Conservation (phyloP, 2,329 filamentous ascomycete species). For the Rachicladosporium sp. region DNA sequence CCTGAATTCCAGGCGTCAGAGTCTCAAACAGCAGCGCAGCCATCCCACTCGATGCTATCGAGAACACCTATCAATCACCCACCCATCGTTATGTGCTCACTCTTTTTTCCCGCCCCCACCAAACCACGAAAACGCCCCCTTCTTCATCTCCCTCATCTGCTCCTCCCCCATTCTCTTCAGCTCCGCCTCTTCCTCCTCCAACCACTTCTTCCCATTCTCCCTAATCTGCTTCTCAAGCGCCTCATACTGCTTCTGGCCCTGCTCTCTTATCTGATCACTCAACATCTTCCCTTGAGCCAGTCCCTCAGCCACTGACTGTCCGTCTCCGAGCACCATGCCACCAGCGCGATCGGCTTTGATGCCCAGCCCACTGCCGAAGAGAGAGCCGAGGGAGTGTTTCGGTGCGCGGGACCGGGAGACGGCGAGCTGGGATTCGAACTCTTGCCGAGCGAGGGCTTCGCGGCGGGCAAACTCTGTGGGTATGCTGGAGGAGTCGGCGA, state of each 20-base stretch:
- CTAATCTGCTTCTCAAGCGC: constrained; percentile 79
- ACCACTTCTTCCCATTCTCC: constrained; percentile 87
- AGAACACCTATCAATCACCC: too few species aligned
- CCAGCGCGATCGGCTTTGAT: constrained; percentile 56
- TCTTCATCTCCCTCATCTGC: constrained; percentile 85
- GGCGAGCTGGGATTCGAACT: constrained; percentile 68
- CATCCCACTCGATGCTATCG: too few species aligned
- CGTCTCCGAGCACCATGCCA: constrained; percentile 41
- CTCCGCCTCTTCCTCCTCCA: constrained; percentile 81
- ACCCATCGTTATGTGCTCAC: background rate
- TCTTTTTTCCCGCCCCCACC: constrained; percentile 28
- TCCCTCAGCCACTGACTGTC: constrained; percentile 57
- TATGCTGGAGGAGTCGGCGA: constrained; percentile 65
- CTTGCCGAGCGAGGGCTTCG: constrained; percentile 72
- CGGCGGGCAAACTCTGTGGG: constrained; percentile 80
- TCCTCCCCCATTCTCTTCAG: constrained; percentile 85
- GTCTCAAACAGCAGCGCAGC: too few species aligned
- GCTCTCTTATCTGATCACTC: constrained; percentile 84
- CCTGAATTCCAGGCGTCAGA: too few species aligned
- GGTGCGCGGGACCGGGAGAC: constrained; percentile 53
- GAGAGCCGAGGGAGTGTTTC: constrained; percentile 49
- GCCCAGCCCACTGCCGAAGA: constrained; percentile 54
- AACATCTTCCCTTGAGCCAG: constrained; percentile 92
- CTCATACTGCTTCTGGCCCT: constrained; percentile 83
- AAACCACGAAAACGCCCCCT: constrained; percentile 51